phyloP scores from a whole-genome alignment of 495 filamentous ascomycete species.

The Amniculicola lignicola region DNA sequence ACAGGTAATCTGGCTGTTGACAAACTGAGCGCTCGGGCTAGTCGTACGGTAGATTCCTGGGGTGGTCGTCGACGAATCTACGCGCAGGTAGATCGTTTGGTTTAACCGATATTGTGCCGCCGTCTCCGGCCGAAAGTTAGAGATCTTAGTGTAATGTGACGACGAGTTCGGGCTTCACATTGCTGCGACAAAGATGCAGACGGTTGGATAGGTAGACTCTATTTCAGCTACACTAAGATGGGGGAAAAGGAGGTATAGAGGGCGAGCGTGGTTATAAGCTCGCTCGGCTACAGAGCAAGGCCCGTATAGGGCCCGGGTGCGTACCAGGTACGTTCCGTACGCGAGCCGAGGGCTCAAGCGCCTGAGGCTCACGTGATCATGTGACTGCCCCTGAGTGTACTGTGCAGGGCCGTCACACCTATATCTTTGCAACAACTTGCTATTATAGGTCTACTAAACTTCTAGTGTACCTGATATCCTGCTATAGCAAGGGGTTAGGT shows the following conservation, averaged over 20 bases:
- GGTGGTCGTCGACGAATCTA: background rate
- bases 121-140: background rate
- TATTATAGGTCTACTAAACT: too few relatives aligned
- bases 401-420: too few relatives aligned
- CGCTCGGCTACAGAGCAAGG: too few relatives aligned
- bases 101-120: background rate
- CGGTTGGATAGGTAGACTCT: background rate
- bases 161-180: background rate
- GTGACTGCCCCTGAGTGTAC: too few relatives aligned
- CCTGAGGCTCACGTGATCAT: too few relatives aligned
- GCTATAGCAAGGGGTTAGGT: too few relatives aligned
- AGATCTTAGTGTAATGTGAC: conserved; percentile 1
- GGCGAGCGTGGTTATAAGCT: conserved; percentile 3
- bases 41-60: background rate
- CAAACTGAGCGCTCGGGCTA: background rate
- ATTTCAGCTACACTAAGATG: background rate
- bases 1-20: background rate
- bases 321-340: too few relatives aligned
- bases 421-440: too few relatives aligned
- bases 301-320: too few relatives aligned
- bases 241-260: background rate
- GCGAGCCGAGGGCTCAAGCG: too few relatives aligned
- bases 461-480: too few relatives aligned
- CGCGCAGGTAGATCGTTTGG: background rate
- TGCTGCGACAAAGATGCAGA: background rate